Conservation (phyloP, 768 basidiomycete species). For the Kwoniella heveanensis region DNA sequence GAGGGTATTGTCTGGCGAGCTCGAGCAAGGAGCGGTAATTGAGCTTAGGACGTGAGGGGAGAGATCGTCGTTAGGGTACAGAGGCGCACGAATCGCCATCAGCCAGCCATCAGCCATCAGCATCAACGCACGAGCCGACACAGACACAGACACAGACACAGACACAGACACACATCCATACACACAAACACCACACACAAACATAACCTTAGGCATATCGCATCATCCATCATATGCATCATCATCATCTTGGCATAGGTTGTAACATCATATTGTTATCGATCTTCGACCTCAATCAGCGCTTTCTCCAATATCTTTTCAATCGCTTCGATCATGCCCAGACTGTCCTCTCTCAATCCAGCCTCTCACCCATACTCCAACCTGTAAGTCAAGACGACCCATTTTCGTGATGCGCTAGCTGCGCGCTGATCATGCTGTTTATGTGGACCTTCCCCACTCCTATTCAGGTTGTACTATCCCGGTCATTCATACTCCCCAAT, state of each 20-base stretch:
- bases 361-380: not conserved
- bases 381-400: not conserved
- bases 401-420: no score
- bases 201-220: no score
- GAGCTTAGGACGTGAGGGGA: no score
- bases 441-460: not conserved
- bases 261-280: no score
- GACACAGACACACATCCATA: no score
- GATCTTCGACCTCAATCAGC: not conserved
- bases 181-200: no score
- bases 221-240: not conserved
- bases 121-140: no score
- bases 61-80: no score
- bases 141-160: no score
- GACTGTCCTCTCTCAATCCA: not conserved
- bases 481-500: slow-evolving; percentile 11
- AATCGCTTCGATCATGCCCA: not conserved
- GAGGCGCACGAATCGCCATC: slow-evolving; percentile 6
- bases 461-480: slow-evolving; percentile 8
- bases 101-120: no score
- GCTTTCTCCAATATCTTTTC: not conserved
- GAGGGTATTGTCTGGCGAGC: slow-evolving; percentile 32
- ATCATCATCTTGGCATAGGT: no score
- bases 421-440: no score
- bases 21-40: not conserved